phyloP scores from a whole-genome alignment of 1,284 basidiomycete genomes.

The Heliocybe sulcata region DNA sequence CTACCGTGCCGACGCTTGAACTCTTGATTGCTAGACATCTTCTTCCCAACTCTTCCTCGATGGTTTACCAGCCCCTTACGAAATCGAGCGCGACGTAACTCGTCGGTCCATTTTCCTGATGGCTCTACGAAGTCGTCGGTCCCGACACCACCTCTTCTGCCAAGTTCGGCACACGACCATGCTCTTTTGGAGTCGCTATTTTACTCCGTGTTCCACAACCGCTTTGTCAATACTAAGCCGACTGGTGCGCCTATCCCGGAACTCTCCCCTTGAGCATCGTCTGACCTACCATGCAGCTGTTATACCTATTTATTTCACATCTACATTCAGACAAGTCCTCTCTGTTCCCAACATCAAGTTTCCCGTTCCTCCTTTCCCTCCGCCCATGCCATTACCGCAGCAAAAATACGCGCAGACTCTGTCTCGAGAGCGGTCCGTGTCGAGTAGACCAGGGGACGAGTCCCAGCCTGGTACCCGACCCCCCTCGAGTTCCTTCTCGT shows the following conservation, averaged over 20 bases:
- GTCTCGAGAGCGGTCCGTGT: slow-evolving; percentile 25
- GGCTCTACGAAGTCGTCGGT: slow-evolving; percentile 1
- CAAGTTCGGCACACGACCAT: slow-evolving; percentile 43
- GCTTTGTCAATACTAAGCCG: slow-evolving; percentile 61
- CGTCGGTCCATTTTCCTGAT: slow-evolving; percentile 42
- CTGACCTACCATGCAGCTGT: slow-evolving; percentile 35
- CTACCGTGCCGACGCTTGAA: background rate
- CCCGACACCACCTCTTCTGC: slow-evolving; percentile 6
- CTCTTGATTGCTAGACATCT: slow-evolving; percentile 35
- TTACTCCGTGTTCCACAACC: slow-evolving; percentile 52
- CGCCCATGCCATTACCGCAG: slow-evolving; percentile 49
- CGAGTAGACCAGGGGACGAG: slow-evolving; percentile 8
- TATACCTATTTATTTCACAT: slow-evolving; percentile 62
- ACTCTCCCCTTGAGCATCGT: background rate
- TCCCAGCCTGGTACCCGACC: slow-evolving; percentile 10
- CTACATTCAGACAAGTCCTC: slow-evolving; percentile 60
- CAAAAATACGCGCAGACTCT: slow-evolving; percentile 12
- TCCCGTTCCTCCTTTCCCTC: slow-evolving; percentile 64
- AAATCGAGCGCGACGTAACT: slow-evolving; percentile 32
- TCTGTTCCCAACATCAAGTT: slow-evolving; percentile 55
- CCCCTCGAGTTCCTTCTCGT: slow-evolving; percentile 4
- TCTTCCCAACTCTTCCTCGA: slow-evolving; percentile 54
- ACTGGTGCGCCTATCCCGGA: slow-evolving; percentile 33
- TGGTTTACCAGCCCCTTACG: slow-evolving; percentile 63
- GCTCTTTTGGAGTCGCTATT: slow-evolving; percentile 58